These are phyloP conservation scores for Paraconiothyrium sp. DNA, from an alignment of 2,329 filamentous ascomycete genomes.

Conservation along the genomic window DNA sequence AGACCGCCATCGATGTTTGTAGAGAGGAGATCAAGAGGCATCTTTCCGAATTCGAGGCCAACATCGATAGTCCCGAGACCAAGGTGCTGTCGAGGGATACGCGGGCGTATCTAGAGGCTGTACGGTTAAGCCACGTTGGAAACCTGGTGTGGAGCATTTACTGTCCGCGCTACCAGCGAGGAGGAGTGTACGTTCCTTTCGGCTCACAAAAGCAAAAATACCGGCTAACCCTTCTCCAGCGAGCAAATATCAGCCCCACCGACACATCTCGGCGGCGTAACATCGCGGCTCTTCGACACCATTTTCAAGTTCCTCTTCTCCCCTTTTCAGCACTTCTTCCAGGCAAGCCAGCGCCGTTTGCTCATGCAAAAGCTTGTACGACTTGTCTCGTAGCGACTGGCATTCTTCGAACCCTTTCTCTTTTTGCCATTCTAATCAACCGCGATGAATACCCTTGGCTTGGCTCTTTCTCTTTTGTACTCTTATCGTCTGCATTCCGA, in stretches of 20 bases:
- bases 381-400: not conserved
- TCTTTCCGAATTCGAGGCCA: slow-evolving; percentile 26
- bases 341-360: not conserved
- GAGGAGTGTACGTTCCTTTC: slow-evolving; percentile 5
- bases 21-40: slow-evolving; percentile 33
- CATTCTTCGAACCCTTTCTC: not conserved
- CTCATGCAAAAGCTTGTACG: slow-evolving; percentile 1
- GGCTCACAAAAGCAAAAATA: not conserved
- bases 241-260: not conserved
- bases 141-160: slow-evolving; percentile 50
- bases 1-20: slow-evolving; percentile 37
- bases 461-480: not conserved
- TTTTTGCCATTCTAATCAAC: not conserved
- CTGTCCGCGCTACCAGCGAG: slow-evolving; percentile 45
- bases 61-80: slow-evolving; percentile 25
- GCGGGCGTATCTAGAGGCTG: slow-evolving; percentile 40
- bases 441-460: not conserved
- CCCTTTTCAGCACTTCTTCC: slow-evolving; percentile 7
- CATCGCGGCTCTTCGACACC: slow-evolving; percentile 1
- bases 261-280: not conserved
- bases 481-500: not conserved
- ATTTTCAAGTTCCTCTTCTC: slow-evolving; percentile 5
- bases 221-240: not conserved
- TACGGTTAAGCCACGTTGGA: slow-evolving; percentile 43
- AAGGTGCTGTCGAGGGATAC: slow-evolving; percentile 30